These are phyloP conservation scores for Elsinoe perseae DNA, from an alignment of 2,329 filamentous ascomycete genomes.

Conservation along the genomic window DNA sequence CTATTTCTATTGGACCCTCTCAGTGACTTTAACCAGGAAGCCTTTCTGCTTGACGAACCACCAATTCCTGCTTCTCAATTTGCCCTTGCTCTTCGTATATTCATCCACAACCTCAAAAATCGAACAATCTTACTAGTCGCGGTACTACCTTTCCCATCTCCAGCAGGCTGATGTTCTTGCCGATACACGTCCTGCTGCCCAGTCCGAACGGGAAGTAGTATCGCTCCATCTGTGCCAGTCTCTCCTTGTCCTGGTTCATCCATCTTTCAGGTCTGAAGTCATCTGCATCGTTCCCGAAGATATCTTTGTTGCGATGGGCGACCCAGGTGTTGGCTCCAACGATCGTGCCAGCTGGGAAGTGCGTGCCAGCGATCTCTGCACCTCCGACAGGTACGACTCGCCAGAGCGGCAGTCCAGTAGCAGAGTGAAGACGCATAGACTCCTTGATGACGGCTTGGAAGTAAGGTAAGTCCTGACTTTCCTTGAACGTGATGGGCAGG, in stretches of 20 bases:
- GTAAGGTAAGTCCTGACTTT: constrained; percentile 26
- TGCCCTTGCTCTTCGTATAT: background rate
- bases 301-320: constrained; percentile 33
- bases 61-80: background rate
- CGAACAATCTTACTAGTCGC: constrained; percentile 23
- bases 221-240: constrained; percentile 16
- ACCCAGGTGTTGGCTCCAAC: constrained; percentile 40
- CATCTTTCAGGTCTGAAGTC: constrained; percentile 45
- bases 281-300: constrained; percentile 36
- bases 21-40: background rate
- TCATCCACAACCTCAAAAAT: constrained; percentile 11
- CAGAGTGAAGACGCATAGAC: constrained; percentile 25
- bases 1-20: background rate
- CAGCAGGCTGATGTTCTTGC: constrained; percentile 25
- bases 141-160: constrained; percentile 28
- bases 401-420: constrained; percentile 21
- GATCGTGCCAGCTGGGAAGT: constrained; percentile 39
- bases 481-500: constrained; percentile 21
- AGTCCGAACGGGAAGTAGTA: constrained; percentile 28
- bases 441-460: constrained; percentile 27
- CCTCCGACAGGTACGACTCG: constrained; percentile 14
- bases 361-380: constrained; percentile 28
- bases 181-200: constrained; percentile 32
- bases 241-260: constrained; percentile 38
- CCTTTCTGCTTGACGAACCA: constrained; percentile 5